These are phyloP conservation scores for Lentinula detonsa DNA, from an alignment of 768 basidiomycete species.

Conservation along the genomic window DNA sequence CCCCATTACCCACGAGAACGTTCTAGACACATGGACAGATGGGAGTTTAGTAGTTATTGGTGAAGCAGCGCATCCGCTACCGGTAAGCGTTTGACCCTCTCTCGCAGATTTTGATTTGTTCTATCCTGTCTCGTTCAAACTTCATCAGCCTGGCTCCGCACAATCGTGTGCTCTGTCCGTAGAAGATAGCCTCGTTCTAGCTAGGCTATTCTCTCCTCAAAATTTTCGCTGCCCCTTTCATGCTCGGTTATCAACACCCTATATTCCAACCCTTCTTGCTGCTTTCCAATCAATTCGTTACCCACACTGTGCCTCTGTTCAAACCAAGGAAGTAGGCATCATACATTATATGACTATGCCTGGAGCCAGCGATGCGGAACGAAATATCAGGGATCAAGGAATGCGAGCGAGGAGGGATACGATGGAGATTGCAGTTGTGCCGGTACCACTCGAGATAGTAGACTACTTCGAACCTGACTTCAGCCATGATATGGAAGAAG, in stretches of 20 bases:
- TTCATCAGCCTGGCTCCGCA: slow-evolving; percentile 38
- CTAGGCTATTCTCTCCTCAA: slow-evolving; percentile 48
- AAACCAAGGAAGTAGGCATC: slow-evolving; percentile 36
- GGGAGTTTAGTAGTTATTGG: slow-evolving; percentile 46
- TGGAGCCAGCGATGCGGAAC: slow-evolving; percentile 30
- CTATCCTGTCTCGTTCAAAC: neutral
- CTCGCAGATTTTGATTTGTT: neutral
- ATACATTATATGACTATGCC: slow-evolving; percentile 35
- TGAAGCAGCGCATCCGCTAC: slow-evolving; percentile 49
- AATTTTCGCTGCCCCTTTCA: slow-evolving; percentile 33
- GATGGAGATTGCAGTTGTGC: slow-evolving; percentile 22
- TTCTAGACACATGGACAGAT: slow-evolving; percentile 46
- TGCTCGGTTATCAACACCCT: slow-evolving; percentile 29
- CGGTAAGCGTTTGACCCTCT: slow-evolving; percentile 28
- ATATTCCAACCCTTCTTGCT: slow-evolving; percentile 43
- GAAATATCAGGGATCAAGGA: slow-evolving; percentile 35
- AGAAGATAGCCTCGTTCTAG: slow-evolving; percentile 61
- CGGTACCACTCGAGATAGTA: neutral
- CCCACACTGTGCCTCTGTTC: slow-evolving; percentile 35
- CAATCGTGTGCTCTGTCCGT: slow-evolving; percentile 45
- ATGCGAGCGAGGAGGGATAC: slow-evolving; percentile 26
- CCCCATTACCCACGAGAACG: slow-evolving; percentile 29
- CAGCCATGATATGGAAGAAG: neutral
- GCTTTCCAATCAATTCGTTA: slow-evolving; percentile 54
- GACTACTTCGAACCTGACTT: neutral